Percentiles rank a stretch among this genome's conserved stretches.
Evolutionary conservation across 129 eudicot species (phyloP).

Genomic region (Flaveria trinervia): DNA sequence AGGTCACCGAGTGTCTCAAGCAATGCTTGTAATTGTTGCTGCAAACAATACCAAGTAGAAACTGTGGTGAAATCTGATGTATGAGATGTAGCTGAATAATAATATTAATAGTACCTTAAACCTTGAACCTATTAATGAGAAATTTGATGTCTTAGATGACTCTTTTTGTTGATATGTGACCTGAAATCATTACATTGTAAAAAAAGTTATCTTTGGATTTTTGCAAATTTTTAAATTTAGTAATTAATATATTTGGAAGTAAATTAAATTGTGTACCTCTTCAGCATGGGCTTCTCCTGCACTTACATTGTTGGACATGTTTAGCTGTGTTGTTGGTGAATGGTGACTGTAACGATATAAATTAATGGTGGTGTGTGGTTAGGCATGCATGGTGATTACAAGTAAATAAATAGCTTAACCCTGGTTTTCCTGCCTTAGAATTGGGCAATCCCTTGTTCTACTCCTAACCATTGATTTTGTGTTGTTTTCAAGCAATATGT

Average conservation of each 20-base stretch:
- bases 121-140: constrained; percentile 73
- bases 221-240: not conserved
- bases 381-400: no score
- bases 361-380: no score
- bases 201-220: constrained; percentile 5
- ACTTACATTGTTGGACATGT: no score
- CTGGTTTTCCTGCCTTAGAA: no score
- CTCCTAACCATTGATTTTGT: no score
- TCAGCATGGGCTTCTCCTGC: constrained; percentile 50
- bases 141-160: constrained; percentile 74
- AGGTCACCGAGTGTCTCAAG: constrained; percentile 89
- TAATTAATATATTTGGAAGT: not conserved
- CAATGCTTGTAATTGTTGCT: constrained; percentile 81
- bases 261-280: constrained; percentile 53
- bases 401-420: no score
- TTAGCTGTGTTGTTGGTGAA: no score
- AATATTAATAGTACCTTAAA: constrained; percentile 54
- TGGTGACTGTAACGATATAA: no score
- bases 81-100: no score
- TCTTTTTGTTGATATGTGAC: constrained; percentile 86
- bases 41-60: constrained; percentile 23
- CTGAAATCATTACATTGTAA: constrained; percentile 44
- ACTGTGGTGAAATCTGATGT: not conserved
- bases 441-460: no score
- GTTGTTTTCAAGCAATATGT: no score